These are phyloP conservation scores for Wickerhamomyces sp. DNA, from an alignment of 1,139 yeast species.

Conservation along the genomic window DNA sequence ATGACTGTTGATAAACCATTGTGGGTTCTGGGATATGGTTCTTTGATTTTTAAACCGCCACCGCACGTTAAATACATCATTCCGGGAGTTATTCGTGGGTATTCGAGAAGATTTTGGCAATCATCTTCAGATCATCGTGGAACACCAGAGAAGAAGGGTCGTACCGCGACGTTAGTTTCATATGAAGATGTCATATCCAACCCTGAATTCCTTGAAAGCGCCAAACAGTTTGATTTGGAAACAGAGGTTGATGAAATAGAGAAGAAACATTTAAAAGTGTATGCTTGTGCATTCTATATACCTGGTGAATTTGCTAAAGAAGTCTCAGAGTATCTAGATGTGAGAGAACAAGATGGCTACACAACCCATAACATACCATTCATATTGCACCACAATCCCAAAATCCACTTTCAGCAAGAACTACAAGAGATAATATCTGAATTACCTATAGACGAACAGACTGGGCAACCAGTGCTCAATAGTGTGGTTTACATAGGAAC, in stretches of 20 bases:
- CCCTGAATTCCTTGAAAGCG: conserved; percentile 42
- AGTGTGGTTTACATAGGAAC: conserved; percentile 83
- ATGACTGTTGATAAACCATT: conserved; percentile 36
- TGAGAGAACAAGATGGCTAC: conserved; percentile 88
- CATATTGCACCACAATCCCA: conserved; percentile 31
- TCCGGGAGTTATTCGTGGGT: conserved; percentile 75
- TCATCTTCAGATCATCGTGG: conserved; percentile 89
- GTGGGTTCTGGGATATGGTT: conserved; percentile 92
- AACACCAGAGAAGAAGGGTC: conserved; percentile 76
- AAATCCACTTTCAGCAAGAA: conserved; percentile 26
- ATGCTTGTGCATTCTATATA: conserved; percentile 87
- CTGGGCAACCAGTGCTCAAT: conserved; percentile 42
- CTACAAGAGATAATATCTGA: conserved; percentile 22
- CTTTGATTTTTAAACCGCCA: conserved; percentile 88
- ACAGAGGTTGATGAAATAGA: conserved; percentile 1
- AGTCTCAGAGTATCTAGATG: conserved; percentile 67
- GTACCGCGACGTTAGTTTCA: conserved; percentile 79
- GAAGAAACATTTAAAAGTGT: conserved; percentile 50
- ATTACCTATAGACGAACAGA: conserved; percentile 27
- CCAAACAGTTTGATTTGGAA: conserved; percentile 14
- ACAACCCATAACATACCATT: conserved; percentile 67
- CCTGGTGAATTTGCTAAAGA: conserved; percentile 56
- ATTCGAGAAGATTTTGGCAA: conserved; percentile 86
- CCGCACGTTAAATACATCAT: conserved; percentile 60
- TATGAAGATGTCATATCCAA: conserved; percentile 44